These are phyloP conservation scores for Nicotiana obtusifolia DNA, from an alignment of 257 asterid species.

Conservation along the genomic window DNA sequence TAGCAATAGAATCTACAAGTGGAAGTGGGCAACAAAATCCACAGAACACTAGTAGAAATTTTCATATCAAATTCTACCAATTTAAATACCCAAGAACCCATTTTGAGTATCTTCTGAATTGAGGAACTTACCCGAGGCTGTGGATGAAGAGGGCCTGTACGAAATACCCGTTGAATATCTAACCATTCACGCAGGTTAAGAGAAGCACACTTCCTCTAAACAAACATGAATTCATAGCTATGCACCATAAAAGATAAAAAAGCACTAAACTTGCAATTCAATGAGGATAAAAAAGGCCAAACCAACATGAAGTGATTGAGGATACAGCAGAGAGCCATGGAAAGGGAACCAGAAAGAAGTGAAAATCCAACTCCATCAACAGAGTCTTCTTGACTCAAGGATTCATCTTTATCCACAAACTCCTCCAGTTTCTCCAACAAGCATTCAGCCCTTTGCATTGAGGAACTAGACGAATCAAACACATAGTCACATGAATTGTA, in stretches of 20 bases:
- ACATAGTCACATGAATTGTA: constrained; percentile 61
- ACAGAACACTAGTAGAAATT: neutral
- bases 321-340: constrained; percentile 99
- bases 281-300: neutral
- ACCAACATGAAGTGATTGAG: constrained; percentile 14
- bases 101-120: neutral
- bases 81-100: neutral
- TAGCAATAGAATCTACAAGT: neutral
- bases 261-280: neutral
- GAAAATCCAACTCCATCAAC: constrained; percentile 63
- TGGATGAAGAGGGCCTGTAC: constrained; percentile 84
- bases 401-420: constrained; percentile 65
- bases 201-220: constrained; percentile 26
- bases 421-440: constrained; percentile 66
- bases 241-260: neutral
- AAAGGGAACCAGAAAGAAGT: constrained; percentile 85
- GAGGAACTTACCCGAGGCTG: constrained; percentile 74
- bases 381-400: constrained; percentile 45
- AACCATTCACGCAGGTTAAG: constrained; percentile 31
- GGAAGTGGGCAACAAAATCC: neutral
- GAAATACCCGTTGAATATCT: constrained; percentile 86
- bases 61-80: neutral
- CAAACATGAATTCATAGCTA: constrained; percentile 11
- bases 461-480: constrained; percentile 61
- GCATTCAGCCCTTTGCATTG: constrained; percentile 54